A percentile compares a stretch with the other conserved stretches of the same genome.
phyloP scores from a whole-genome alignment of 2,329 filamentous ascomycete species.

The Aureobasidium sp. region DNA sequence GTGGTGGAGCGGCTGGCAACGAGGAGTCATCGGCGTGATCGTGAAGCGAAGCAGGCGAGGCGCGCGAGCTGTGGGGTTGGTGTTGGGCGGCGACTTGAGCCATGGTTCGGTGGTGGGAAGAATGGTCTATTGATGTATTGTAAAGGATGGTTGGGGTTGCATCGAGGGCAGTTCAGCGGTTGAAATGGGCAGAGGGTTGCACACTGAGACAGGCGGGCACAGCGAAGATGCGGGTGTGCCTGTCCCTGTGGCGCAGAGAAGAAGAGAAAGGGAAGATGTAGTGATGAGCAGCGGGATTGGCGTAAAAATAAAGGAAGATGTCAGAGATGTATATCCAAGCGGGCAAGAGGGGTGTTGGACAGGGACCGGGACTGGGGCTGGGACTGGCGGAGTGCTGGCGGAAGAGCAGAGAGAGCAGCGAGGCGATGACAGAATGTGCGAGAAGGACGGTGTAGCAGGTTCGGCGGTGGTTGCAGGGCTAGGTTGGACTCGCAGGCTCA shows the following conservation, averaged over 20 bases:
- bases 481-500: too few species aligned
- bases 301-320: neutral
- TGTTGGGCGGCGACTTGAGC: conserved; percentile 23
- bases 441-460: too few species aligned
- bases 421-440: too few species aligned
- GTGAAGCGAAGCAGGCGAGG: conserved; percentile 24
- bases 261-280: neutral
- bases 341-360: conserved; percentile 1
- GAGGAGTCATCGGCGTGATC: conserved; percentile 23
- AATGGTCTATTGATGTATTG: neutral
- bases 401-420: neutral
- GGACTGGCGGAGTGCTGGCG: neutral
- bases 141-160: neutral
- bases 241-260: conserved; percentile 9
- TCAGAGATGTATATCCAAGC: neutral
- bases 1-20: conserved; percentile 28
- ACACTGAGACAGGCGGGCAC: conserved; percentile 15
- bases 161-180: conserved; percentile 6
- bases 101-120: conserved; percentile 8
- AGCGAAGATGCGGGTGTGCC: conserved; percentile 11
- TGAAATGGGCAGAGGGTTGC: neutral
- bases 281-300: neutral
- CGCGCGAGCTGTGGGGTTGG: conserved; percentile 25
- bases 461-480: too few species aligned
- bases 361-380: neutral